Percentiles rank a stretch among this genome's conserved stretches.
Evolutionary conservation across 495 filamentous ascomycete genomes (phyloP).

Genomic region (Articulospora tetracladia): DNA sequence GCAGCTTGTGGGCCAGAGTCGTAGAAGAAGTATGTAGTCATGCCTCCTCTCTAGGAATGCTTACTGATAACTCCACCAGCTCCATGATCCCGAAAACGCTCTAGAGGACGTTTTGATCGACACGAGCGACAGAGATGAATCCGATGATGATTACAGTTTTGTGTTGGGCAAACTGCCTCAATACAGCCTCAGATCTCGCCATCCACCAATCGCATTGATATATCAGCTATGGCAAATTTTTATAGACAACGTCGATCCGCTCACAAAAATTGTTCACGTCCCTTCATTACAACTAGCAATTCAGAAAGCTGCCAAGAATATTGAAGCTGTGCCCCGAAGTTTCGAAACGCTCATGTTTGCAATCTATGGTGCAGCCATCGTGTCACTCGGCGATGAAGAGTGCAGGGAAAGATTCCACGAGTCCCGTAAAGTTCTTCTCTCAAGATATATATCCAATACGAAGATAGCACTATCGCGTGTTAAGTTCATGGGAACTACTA

Average conservation of each 20-base stretch:
- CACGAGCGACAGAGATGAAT: conserved; percentile 1
- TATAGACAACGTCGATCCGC: conserved; percentile 61
- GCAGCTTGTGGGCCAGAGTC: conserved; percentile 17
- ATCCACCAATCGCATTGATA: conserved; percentile 18
- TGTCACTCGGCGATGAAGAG: conserved; percentile 55
- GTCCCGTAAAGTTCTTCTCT: conserved; percentile 48
- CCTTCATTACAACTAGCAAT: conserved; percentile 39
- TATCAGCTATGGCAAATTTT: conserved; percentile 27
- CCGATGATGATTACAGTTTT: conserved; percentile 9
- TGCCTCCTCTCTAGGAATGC: neutral
- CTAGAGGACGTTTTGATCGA: conserved; percentile 5
- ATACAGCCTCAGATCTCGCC: conserved; percentile 3
- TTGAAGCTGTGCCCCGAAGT: conserved; percentile 50
- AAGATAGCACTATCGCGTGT: conserved; percentile 73
- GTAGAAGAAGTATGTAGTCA: conserved; percentile 13
- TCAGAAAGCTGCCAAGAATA: conserved; percentile 37
- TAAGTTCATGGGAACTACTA: conserved; percentile 67
- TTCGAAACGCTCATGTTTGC: conserved; percentile 71
- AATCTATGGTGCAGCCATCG: conserved; percentile 72
- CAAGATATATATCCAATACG: conserved; percentile 68
- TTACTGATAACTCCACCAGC: conserved; percentile 4
- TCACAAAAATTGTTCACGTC: conserved; percentile 64
- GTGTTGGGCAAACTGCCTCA: neutral
- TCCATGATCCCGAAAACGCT: conserved; percentile 9
- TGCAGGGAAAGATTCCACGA: conserved; percentile 47